Conservation (phyloP, 2,329 filamentous ascomycete genomes). For the Apiospora phragmitis region DNA sequence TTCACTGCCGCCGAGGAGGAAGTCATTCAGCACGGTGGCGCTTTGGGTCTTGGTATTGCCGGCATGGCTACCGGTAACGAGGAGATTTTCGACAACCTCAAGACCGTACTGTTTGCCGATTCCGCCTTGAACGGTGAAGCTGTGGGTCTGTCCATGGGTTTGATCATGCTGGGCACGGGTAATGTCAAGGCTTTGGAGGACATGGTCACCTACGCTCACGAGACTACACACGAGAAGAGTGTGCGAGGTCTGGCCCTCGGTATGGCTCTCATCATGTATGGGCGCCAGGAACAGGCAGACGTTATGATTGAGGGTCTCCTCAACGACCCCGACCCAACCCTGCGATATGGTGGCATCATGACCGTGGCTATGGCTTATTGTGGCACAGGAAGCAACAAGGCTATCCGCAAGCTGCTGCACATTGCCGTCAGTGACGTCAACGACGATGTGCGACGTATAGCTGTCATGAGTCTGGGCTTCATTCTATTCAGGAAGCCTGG, state of each 20-base stretch:
- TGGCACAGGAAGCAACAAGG: slow-evolving; percentile 97
- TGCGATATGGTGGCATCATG: slow-evolving; percentile 97
- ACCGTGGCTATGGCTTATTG: slow-evolving; percentile 98
- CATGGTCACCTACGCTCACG: slow-evolving; percentile 97
- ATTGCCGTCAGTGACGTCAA: slow-evolving; percentile 97
- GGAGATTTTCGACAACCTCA: slow-evolving; percentile 88
- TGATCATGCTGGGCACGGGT: slow-evolving; percentile 98
- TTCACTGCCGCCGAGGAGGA: slow-evolving; percentile 80
- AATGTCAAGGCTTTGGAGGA: slow-evolving; percentile 91
- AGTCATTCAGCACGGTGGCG: slow-evolving; percentile 95
- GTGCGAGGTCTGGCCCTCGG: slow-evolving; percentile 92
- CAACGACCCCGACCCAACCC: slow-evolving; percentile 87
- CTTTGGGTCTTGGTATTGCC: slow-evolving; percentile 90
- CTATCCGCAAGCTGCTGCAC: slow-evolving; percentile 91
- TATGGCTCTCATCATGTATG: slow-evolving; percentile 99
- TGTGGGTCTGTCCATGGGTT: slow-evolving; percentile 91
- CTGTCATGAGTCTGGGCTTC: slow-evolving; percentile 97
- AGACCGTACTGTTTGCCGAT: slow-evolving; percentile 85
- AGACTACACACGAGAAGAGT: slow-evolving; percentile 98
- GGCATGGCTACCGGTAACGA: slow-evolving; percentile 95
- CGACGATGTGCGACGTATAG: slow-evolving; percentile 92
- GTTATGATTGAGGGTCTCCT: slow-evolving; percentile 91
- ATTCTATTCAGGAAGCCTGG: slow-evolving; percentile 97
- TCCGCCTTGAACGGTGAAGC: slow-evolving; percentile 97
- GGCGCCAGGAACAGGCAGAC: slow-evolving; percentile 90